Percentiles rank a stretch among this genome's conserved stretches.
These are phyloP conservation scores for Suaeda aralocaspica DNA, from an alignment of 148 eudicot species.

Conservation along the genomic window DNA sequence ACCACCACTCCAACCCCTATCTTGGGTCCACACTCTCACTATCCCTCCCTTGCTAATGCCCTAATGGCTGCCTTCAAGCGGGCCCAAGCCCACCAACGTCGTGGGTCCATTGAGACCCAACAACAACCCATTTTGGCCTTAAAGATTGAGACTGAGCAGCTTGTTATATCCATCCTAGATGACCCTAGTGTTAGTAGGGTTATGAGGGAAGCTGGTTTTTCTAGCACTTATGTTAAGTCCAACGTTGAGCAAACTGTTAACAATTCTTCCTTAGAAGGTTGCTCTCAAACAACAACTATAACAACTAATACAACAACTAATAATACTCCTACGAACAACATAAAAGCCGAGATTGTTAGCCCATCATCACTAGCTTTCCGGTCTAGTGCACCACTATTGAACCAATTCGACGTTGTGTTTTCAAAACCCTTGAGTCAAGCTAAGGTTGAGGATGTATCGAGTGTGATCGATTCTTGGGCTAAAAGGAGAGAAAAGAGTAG, in stretches of 20 bases:
- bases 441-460: constrained; percentile 41
- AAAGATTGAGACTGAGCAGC: constrained; percentile 79
- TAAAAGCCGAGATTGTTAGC: constrained; percentile 10
- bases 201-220: constrained; percentile 90
- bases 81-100: constrained; percentile 88
- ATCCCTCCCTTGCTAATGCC: constrained; percentile 54
- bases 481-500: constrained; percentile 51
- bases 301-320: not conserved
- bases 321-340: constrained; percentile 8
- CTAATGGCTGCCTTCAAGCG: constrained; percentile 73
- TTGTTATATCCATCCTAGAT: constrained; percentile 72
- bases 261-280: constrained; percentile 32
- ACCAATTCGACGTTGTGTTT: constrained; percentile 26
- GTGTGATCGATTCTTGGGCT: constrained; percentile 47
- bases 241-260: constrained; percentile 56
- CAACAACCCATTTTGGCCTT: constrained; percentile 77
- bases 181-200: constrained; percentile 97
- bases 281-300: constrained; percentile 26
- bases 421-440: constrained; percentile 16
- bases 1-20: constrained; percentile 45
- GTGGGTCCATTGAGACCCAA: constrained; percentile 74
- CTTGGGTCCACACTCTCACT: constrained; percentile 44
- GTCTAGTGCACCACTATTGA: not conserved
- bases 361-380: constrained; percentile 9
- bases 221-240: constrained; percentile 70